Evolutionary conservation across 1,139 yeast species (phyloP).

Genomic region (Debaryomyces singareniensis): DNA sequence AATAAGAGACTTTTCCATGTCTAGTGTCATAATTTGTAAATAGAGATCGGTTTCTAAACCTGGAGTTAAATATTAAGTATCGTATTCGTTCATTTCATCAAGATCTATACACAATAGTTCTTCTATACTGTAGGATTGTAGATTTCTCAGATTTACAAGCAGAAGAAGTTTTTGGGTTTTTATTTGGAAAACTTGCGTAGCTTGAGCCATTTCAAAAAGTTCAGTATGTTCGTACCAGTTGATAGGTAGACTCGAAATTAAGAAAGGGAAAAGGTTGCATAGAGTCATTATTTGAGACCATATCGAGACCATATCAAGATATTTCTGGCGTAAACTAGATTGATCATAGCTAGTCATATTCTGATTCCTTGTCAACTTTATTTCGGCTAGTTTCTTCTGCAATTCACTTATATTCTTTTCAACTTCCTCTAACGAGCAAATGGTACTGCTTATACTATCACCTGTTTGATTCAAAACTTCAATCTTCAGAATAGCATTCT

Average conservation of each 20-base stretch:
- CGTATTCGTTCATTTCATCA: slow-evolving; percentile 5
- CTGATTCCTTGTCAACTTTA: slow-evolving; percentile 2
- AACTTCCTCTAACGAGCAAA: background rate
- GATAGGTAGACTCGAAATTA: slow-evolving; percentile 26
- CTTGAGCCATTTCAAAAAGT: slow-evolving; percentile 19
- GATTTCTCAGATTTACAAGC: slow-evolving; percentile 11
- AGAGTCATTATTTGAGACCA: slow-evolving; percentile 21
- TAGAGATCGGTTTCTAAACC: slow-evolving; percentile 2
- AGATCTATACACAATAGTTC: slow-evolving; percentile 10
- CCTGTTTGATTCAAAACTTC: slow-evolving; percentile 3
- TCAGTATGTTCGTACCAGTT: slow-evolving; percentile 30
- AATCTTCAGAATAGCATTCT: slow-evolving; percentile 10
- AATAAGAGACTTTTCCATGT: slow-evolving; percentile 50
- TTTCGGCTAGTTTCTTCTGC: slow-evolving; percentile 2
- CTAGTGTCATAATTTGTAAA: slow-evolving; percentile 4
- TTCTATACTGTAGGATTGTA: slow-evolving; percentile 3
- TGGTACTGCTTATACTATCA: slow-evolving; percentile 4
- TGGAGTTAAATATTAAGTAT: slow-evolving; percentile 4
- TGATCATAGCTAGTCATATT: background rate
- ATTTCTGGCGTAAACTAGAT: slow-evolving; percentile 1
- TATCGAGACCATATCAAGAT: slow-evolving; percentile 11
- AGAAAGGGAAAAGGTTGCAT: slow-evolving; percentile 25
- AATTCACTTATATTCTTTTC: slow-evolving; percentile 1
- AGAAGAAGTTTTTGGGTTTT: slow-evolving; percentile 17
- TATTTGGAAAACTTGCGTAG: slow-evolving; percentile 19